Evolutionary conservation across 306 rosid genomes (phyloP), one percentile per base, ranked within the genome.

Genomic region (Pterocarpus macrocarpus): DNA sequence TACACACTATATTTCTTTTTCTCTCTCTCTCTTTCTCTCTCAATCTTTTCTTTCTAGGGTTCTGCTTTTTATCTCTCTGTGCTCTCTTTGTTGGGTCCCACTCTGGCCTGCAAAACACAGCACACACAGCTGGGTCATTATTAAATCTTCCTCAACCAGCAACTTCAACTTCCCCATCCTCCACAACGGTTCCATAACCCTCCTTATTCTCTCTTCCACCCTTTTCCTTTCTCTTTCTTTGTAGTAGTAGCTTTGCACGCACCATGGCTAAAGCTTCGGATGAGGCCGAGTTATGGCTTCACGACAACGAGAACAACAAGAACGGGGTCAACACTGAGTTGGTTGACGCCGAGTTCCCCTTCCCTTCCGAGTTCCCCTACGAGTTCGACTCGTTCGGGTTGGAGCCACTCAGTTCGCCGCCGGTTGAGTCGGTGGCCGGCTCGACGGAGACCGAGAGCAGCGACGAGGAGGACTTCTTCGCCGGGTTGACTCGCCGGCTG

Each of bases 401-500:
- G 0, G 70, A 59, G 10, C 77, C 85, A 2, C 62, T 89, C 7
- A 53, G 78, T 71, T 87, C 94, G 5, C 94, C 94, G 0, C 61
- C 81, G 2, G 69, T 84, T 1, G 94, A 83, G 41, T 92, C 90
- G 0, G 84, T 83, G 0, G 85, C 84, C 2, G 79, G 83, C 45
- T 90, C 91, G 7, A 87, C 85, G 3, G 97, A 89, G 28, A 85
- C 89, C 0, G 94, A 89, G 74, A 83, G 82, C 73, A 85, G 89
- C 75, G 97, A 92, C 78, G 94, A 91, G 81, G 96, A 89, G 3
- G 96, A 92, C 79, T 91, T 90, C 75, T 88, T 95, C n/a, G 91
- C 91, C 1, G 88, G 91, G 0, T 55, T 93, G 59, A 85, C 91
- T 78, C 94, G 95, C 5, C 97, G 93, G 0, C 87, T 95, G 52